phyloP scores from a whole-genome alignment of 495 filamentous ascomycete species.

The Paragyromitra xinjiangensis region DNA sequence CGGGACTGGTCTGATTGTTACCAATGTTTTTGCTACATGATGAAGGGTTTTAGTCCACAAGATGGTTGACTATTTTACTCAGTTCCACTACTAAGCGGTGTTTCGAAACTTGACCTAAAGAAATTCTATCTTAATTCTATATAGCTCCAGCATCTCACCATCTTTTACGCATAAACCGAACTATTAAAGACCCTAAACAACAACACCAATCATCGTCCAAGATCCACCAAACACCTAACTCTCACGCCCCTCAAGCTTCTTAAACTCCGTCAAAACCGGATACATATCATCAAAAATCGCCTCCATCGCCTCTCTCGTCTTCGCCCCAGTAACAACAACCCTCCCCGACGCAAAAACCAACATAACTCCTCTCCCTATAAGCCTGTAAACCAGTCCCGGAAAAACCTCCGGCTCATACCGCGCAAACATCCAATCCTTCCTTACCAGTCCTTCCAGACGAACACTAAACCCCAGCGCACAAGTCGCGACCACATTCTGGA shows the following conservation, averaged over 20 bases:
- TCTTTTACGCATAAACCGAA: too few species aligned
- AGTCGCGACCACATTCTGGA: constrained; percentile 97
- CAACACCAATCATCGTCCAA: too few species aligned
- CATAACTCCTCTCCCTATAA: constrained; percentile 99
- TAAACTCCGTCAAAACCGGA: constrained; percentile 78
- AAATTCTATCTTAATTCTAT: too few species aligned
- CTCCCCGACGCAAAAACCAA: constrained; percentile 97
- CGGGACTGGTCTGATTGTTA: too few species aligned
- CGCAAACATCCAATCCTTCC: constrained; percentile 95
- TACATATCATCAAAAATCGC: constrained; percentile 98
- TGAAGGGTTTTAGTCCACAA: too few species aligned
- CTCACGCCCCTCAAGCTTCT: constrained; percentile 1
- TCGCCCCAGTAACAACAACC: constrained; percentile 96
- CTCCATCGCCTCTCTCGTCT: constrained; percentile 96
- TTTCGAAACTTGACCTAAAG: too few species aligned
- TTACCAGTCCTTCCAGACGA: constrained; percentile 90
- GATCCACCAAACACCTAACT: not conserved
- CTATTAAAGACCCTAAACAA: too few species aligned
- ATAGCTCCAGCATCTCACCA: too few species aligned
- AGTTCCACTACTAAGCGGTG: too few species aligned
- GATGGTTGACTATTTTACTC: too few species aligned
- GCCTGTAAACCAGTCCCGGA: constrained; percentile 97
- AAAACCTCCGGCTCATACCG: constrained; percentile 98
- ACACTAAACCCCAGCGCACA: constrained; percentile 99
- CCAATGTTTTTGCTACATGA: too few species aligned